These are phyloP conservation scores for Pyrrhoderma lamaoense DNA, from an alignment of 1,284 basidiomycete species.

Conservation along the genomic window DNA sequence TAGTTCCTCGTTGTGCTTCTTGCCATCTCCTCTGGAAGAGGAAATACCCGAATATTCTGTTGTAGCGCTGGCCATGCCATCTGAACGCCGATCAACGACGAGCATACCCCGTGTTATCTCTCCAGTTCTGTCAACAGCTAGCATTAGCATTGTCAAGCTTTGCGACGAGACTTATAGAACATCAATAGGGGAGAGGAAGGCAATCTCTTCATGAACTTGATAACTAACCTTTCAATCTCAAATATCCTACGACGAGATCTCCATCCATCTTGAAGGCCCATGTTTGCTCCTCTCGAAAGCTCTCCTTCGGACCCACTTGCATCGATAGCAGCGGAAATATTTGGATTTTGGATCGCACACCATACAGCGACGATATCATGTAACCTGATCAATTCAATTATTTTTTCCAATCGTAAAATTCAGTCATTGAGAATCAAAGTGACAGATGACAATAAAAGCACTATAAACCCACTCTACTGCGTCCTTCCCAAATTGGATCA, in stretches of 20 bases:
- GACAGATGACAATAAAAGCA: too few relatives aligned
- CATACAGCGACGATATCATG: conserved; percentile 81
- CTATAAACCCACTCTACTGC: conserved; percentile 49
- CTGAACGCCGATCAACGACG: conserved; percentile 54
- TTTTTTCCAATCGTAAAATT: background rate
- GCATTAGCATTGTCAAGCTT: background rate
- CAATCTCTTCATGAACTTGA: too few relatives aligned
- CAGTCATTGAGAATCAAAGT: background rate
- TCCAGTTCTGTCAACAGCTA: conserved; percentile 29
- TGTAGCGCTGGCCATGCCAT: conserved; percentile 32
- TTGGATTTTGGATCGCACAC: conserved; percentile 66
- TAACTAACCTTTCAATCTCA: conserved; percentile 59
- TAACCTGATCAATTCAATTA: conserved; percentile 30
- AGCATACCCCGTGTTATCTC: conserved; percentile 69
- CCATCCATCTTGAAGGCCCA: conserved; percentile 44
- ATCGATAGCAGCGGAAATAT: conserved; percentile 23
- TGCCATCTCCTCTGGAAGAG: background rate
- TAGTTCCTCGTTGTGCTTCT: background rate
- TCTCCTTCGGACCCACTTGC: conserved; percentile 18
- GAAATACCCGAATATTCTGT: background rate
- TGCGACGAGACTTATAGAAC: background rate
- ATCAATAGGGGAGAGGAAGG: background rate
- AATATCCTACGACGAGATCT: conserved; percentile 44
- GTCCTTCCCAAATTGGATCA: conserved; percentile 70
- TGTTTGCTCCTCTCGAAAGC: conserved; percentile 17